These are phyloP conservation scores for Xylaria sp. DNA, from an alignment of 2,329 filamentous ascomycete species.

Conservation along the genomic window DNA sequence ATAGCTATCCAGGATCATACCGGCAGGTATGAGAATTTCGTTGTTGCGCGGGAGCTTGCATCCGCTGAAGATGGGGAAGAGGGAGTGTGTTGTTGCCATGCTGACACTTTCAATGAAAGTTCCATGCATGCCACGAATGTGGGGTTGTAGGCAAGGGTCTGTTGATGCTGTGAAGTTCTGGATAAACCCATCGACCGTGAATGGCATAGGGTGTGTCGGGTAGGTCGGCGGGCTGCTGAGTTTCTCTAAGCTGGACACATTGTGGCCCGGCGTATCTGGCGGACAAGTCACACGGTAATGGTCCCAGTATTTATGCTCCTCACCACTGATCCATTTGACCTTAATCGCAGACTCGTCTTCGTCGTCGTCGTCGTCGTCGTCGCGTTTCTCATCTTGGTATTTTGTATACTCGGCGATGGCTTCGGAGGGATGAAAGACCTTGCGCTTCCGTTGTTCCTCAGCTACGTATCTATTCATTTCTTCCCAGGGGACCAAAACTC, in stretches of 20 bases:
- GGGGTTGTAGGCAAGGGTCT: conserved; percentile 65
- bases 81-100: conserved; percentile 56
- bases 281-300: conserved; percentile 62
- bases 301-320: conserved; percentile 62
- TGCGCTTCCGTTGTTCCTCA: conserved; percentile 52
- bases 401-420: conserved; percentile 53
- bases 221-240: conserved; percentile 31
- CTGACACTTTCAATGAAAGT: conserved; percentile 61
- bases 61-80: conserved; percentile 66
- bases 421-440: conserved; percentile 49
- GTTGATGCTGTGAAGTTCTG: conserved; percentile 63
- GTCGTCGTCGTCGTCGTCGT: conserved; percentile 32
- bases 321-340: conserved; percentile 31
- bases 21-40: conserved; percentile 68
- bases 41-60: conserved; percentile 68
- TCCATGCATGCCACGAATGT: conserved; percentile 57
- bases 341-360: conserved; percentile 15
- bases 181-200: conserved; percentile 55
- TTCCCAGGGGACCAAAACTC: conserved; percentile 65
- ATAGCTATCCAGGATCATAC: conserved; percentile 65
- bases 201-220: conserved; percentile 38
- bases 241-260: conserved; percentile 37
- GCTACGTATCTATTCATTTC: conserved; percentile 57
- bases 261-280: conserved; percentile 56
- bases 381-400: conserved; percentile 40